Evolutionary conservation across 2,329 filamentous ascomycete species (phyloP).

Genomic region (Fusarium aywerte): DNA sequence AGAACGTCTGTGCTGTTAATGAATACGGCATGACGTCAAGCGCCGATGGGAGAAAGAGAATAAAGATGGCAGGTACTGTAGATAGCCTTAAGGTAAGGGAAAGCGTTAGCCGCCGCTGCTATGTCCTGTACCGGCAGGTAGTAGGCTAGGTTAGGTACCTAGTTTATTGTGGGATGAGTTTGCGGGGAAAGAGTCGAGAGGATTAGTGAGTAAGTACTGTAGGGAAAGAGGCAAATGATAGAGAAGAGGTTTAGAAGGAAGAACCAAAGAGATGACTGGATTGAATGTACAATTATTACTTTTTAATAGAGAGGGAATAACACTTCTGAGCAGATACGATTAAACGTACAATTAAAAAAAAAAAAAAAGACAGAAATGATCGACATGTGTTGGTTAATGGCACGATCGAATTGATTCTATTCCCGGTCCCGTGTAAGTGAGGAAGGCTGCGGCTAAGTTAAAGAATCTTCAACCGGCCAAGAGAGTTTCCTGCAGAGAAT

Average conservation of each 20-base stretch:
- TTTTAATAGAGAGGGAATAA: not conserved
- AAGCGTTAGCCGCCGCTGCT: not conserved
- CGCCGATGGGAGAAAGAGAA: not conserved
- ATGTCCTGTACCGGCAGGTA: not conserved
- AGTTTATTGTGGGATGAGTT: not conserved
- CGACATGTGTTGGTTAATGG: not conserved
- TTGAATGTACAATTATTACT: no score
- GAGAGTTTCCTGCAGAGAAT: constrained; percentile 10
- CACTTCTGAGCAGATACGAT: not conserved
- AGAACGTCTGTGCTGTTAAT: not conserved
- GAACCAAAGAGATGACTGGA: not conserved
- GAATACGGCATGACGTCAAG: constrained; percentile 25
- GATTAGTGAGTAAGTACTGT: not conserved
- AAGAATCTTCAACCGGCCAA: constrained; percentile 5
- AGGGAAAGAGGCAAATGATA: not conserved
- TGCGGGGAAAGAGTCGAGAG: not conserved
- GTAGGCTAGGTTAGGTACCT: not conserved
- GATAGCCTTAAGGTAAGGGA: not conserved
- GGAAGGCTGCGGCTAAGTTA: no score
- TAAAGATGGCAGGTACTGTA: not conserved
- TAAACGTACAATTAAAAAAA: not conserved
- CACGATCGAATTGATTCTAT: not conserved
- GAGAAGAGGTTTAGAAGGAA: not conserved
- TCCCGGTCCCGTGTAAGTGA: constrained; percentile 1
- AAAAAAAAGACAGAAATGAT: not conserved